Percentiles rank a stretch among this genome's conserved stretches.
Evolutionary conservation across 169 alveolate genomes (phyloP).

Genomic region (Toxoplasma gondii): DNA sequence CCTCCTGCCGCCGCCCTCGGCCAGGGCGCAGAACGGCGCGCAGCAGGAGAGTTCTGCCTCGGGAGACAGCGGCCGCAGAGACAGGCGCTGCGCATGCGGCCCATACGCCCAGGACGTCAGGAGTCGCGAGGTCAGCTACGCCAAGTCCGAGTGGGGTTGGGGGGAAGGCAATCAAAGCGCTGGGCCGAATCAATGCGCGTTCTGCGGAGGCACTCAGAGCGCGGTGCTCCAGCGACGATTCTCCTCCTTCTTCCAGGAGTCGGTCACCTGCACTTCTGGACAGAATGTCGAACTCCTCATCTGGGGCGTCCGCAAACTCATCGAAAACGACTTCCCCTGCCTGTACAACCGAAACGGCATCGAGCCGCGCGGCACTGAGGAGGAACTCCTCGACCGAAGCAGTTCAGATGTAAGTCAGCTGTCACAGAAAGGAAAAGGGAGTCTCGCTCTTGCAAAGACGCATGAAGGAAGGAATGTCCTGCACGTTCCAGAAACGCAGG

Average conservation of each 20-base stretch:
- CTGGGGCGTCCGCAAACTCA: constrained; percentile 3
- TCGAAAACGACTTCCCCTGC: constrained; percentile 2
- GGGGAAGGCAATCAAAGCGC: neutral
- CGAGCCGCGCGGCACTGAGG: neutral
- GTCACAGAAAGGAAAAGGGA: neutral
- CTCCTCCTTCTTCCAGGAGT: neutral
- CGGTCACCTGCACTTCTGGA: neutral
- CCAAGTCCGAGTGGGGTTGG: too few relatives aligned
- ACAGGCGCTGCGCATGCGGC: neutral
- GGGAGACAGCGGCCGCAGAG: neutral
- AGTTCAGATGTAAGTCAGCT: neutral
- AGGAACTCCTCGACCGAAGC: neutral
- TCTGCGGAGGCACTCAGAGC: neutral
- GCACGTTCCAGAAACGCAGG: too few relatives aligned
- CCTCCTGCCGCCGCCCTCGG: neutral
- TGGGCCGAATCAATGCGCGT: neutral
- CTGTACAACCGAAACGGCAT: neutral
- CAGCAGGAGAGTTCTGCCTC: neutral
- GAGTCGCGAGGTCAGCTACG: neutral
- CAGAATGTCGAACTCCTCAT: neutral
- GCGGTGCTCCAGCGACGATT: neutral
- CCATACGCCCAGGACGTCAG: neutral
- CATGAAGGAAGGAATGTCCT: too few relatives aligned
- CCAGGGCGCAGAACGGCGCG: neutral
- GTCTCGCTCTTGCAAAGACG: too few relatives aligned